These are phyloP conservation scores for Hypoxylon sp. DNA, from an alignment of 2,329 filamentous ascomycete species.

Conservation along the genomic window DNA sequence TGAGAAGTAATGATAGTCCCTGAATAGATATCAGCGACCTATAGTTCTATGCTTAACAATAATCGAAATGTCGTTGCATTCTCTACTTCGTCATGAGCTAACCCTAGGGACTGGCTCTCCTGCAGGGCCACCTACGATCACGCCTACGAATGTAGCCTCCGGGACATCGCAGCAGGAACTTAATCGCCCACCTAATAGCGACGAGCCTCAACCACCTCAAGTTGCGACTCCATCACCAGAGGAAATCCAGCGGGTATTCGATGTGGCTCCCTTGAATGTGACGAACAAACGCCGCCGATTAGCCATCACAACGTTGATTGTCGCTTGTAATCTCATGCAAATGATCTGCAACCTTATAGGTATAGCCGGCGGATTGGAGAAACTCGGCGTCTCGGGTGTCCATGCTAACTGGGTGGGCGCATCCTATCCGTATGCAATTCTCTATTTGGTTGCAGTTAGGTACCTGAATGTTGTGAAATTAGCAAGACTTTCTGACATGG, in stretches of 20 bases:
- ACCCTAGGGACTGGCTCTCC: slow-evolving; percentile 1
- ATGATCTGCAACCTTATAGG: slow-evolving; percentile 52
- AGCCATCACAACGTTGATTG: slow-evolving; percentile 34
- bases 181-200: background rate
- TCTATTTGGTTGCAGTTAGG: background rate
- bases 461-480: background rate
- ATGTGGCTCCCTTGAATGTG: slow-evolving; percentile 38
- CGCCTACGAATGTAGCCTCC: background rate
- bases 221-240: slow-evolving; percentile 6
- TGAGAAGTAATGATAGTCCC: background rate
- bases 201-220: background rate
- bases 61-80: slow-evolving; percentile 28
- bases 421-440: slow-evolving; percentile 52
- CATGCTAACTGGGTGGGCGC: slow-evolving; percentile 57
- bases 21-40: background rate
- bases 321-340: slow-evolving; percentile 40
- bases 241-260: slow-evolving; percentile 37
- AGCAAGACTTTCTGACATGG: slow-evolving; percentile 5
- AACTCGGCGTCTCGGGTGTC: slow-evolving; percentile 49
- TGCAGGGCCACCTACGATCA: background rate
- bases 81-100: slow-evolving; percentile 26
- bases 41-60: background rate
- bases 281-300: slow-evolving; percentile 32
- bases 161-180: background rate
- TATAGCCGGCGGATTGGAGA: slow-evolving; percentile 47